Conservation (phyloP, 2,329 filamentous ascomycete species). For the Monilinia vaccinii-corymbosi region DNA sequence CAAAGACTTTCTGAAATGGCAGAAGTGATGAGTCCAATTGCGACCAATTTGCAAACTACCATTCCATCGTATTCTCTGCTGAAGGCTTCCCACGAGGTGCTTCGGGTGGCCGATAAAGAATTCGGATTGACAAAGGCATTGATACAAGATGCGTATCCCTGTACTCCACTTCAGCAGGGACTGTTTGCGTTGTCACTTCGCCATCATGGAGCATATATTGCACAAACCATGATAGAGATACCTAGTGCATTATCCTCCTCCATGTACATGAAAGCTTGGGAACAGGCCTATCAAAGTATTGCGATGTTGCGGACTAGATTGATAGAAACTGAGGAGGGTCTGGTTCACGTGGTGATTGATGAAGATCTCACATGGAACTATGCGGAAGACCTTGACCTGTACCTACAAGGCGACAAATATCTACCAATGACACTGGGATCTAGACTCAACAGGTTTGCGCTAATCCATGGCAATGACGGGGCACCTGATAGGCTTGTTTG, state of each 20-base stretch:
- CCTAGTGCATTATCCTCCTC: constrained; percentile 14
- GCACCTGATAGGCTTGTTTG: constrained; percentile 1
- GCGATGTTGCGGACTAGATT: constrained; percentile 30
- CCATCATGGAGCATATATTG: constrained; percentile 30
- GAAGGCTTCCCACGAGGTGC: neutral
- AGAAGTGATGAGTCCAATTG: neutral
- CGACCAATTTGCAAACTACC: neutral
- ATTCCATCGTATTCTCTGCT: neutral
- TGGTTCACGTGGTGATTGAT: constrained; percentile 16
- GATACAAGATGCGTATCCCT: constrained; percentile 33
- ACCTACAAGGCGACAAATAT: constrained; percentile 14
- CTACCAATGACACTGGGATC: constrained; percentile 1
- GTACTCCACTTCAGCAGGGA: constrained; percentile 32
- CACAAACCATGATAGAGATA: constrained; percentile 20
- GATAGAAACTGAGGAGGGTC: constrained; percentile 9
- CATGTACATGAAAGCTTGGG: constrained; percentile 25
- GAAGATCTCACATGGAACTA: constrained; percentile 8
- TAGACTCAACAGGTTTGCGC: constrained; percentile 4
- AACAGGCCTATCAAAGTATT: constrained; percentile 14
- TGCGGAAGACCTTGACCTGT: constrained; percentile 2
- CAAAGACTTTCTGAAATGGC: constrained; percentile 36
- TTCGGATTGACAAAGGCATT: neutral
- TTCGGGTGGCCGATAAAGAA: neutral
- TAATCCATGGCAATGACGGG: neutral
- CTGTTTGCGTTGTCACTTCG: constrained; percentile 31